A percentile compares a stretch with the other conserved stretches of the same genome.
Conservation (phyloP, 1,284 basidiomycete genomes). For the Paramarasmius palmivorus region DNA sequence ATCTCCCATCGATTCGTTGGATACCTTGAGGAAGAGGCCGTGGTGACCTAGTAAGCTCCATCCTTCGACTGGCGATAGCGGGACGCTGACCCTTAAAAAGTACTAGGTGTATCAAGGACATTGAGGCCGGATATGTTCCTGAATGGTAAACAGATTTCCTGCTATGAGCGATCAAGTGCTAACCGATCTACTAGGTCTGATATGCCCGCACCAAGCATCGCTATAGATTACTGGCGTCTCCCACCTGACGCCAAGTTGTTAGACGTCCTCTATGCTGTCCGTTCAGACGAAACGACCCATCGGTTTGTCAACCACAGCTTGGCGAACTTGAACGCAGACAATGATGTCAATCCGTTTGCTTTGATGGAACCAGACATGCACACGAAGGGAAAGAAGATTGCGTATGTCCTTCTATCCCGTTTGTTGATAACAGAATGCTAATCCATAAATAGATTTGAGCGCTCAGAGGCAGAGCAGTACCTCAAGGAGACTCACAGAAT, state of each 20-base stretch:
- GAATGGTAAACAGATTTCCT: constrained; percentile 62
- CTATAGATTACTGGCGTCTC: constrained; percentile 94
- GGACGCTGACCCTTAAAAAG: too few species aligned
- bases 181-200: constrained; percentile 40
- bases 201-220: constrained; percentile 82
- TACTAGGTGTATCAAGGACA: constrained; percentile 80
- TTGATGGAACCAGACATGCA: constrained; percentile 87
- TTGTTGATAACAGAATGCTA: constrained; percentile 7
- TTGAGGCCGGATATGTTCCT: constrained; percentile 85
- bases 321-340: constrained; percentile 75
- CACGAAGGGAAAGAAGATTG: constrained; percentile 73
- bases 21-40: constrained; percentile 92
- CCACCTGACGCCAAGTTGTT: constrained; percentile 71
- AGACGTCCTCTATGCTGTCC: constrained; percentile 89
- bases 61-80: too few species aligned
- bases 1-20: constrained; percentile 93
- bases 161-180: neutral
- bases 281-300: constrained; percentile 91
- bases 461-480: constrained; percentile 71
- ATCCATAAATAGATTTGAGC: constrained; percentile 60
- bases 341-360: constrained; percentile 91
- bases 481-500: constrained; percentile 57
- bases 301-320: constrained; percentile 92
- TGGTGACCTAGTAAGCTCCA: constrained; percentile 83
- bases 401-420: constrained; percentile 46